Evolutionary conservation across 306 rosid genomes (phyloP).

Genomic region (Vicia villosa): DNA sequence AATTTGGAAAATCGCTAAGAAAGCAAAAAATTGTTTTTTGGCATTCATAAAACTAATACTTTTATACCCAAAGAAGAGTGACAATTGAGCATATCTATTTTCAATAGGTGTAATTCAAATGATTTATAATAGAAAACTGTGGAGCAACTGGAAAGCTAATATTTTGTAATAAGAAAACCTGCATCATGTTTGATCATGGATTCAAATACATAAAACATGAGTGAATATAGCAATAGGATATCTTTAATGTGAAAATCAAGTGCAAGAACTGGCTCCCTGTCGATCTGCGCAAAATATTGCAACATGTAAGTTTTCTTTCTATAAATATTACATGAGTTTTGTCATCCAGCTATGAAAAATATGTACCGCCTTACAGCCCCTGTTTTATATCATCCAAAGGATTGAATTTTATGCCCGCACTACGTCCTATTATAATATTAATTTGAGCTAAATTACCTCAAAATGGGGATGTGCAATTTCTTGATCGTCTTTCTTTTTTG

Average conservation of each 20-base stretch:
- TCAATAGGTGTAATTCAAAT: not conserved
- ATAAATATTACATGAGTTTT: constrained; percentile 22
- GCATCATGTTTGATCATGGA: not conserved
- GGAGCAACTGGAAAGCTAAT: not conserved
- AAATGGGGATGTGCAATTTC: constrained; percentile 44
- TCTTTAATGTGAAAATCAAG: constrained; percentile 86
- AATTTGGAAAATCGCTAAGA: not conserved
- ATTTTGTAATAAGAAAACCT: not conserved
- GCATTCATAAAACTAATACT: not conserved
- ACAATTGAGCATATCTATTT: not conserved
- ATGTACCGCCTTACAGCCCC: not conserved
- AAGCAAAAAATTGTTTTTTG: not conserved
- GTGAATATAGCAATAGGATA: constrained; percentile 77
- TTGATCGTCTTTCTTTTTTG: constrained; percentile 67
- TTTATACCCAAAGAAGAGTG: not conserved
- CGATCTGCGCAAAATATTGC: constrained; percentile 62
- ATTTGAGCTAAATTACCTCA: constrained; percentile 52
- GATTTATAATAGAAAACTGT: not conserved
- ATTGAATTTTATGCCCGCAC: constrained; percentile 23
- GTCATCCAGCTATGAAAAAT: not conserved
- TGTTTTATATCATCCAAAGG: not conserved
- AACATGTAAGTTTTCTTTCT: constrained; percentile 27
- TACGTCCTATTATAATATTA: constrained; percentile 23
- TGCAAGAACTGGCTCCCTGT: constrained; percentile 79
- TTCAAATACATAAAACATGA: not conserved